Evolutionary conservation across 805 yeast genomes (phyloP).

Genomic region (Saccharomyces paradoxus): DNA sequence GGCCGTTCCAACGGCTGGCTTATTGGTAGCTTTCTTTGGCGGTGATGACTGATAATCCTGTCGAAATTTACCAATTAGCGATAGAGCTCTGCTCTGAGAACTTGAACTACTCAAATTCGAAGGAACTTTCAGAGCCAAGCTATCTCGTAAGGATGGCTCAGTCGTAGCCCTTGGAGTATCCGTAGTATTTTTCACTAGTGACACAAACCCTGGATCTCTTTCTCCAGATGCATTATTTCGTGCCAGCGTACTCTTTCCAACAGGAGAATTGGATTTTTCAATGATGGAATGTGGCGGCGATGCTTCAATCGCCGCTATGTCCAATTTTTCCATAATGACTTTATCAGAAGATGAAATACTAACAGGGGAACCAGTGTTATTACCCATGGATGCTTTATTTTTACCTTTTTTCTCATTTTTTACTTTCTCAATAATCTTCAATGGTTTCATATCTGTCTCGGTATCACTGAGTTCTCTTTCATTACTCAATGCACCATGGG

Average conservation of each 20-base stretch:
- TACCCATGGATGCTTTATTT: not conserved
- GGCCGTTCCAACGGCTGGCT: not conserved
- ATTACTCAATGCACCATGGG: not conserved
- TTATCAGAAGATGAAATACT: not conserved
- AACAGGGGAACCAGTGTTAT: not conserved
- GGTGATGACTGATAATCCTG: not conserved
- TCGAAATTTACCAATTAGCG: not conserved
- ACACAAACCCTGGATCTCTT: not conserved
- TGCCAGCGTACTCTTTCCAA: not conserved
- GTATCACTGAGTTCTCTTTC: constrained; percentile 15
- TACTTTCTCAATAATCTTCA: constrained; percentile 56
- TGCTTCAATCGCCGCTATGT: not conserved
- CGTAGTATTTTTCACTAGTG: not conserved
- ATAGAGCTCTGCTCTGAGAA: not conserved
- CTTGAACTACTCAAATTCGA: not conserved
- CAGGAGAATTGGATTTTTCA: not conserved
- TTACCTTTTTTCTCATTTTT: constrained; percentile 7
- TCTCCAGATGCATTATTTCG: not conserved
- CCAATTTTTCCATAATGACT: not conserved
- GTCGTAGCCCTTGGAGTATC: not conserved
- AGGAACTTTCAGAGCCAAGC: not conserved
- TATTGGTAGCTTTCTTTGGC: not conserved
- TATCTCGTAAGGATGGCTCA: not conserved
- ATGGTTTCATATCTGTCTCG: constrained; percentile 48
- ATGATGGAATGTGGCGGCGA: not conserved